Base-by-base conservation (phyloP, 1,139 yeast genomes). In the Kodamaea sp. region DNA sequence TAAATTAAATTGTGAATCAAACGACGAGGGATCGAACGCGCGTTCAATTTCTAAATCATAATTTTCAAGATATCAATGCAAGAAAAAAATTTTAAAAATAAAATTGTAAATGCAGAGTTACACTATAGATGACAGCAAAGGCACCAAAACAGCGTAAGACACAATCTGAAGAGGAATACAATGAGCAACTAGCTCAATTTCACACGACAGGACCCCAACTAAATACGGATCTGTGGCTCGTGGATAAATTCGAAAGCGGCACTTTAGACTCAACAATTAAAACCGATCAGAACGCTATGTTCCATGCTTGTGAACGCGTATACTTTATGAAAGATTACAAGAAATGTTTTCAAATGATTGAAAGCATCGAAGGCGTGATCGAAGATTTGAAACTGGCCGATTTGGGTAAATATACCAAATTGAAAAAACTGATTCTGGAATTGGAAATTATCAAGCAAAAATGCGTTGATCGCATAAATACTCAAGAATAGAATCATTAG, bases 151-250 rank as follows among this genome's bases (percentile, higher is more conserved):
- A 48, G 34, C 39, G 89, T 31, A 81, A 79, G 47, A 78, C 77
- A 0, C 89, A 83, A 52, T 54, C 78, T 1, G 77, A 72, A 31
- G 84, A 76, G 42, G 79, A 74, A 37, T 82, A 60, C 47, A 54
- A 50, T 15, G 52, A 44, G 5, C 87, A 83, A 50, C 59, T 62
- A 40, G 31, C 40, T 2, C 70, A 67, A 42, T 82, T 77, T 53
- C 58, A 55, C 39, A 41, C 46, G 2, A 44, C 60, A 1, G 88
- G 88, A 0, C 87, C 87, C 0, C 59, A 63, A 3, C 50, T 75
- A 22, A 75, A 78, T 42, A 68, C 73, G 0, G 62, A 58, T 4
- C 60, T 64, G 26, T 77, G 82, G 79, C 63, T 79, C 5, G 52
- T 48, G 23, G 61, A 63, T 24, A 54, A 38, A 47, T 57, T 64